A percentile compares a stretch with the other conserved stretches of the same genome.
Evolutionary conservation across 352 stramenopile genomes (phyloP).

Genomic region (Phytophthora pseudosyringae): DNA sequence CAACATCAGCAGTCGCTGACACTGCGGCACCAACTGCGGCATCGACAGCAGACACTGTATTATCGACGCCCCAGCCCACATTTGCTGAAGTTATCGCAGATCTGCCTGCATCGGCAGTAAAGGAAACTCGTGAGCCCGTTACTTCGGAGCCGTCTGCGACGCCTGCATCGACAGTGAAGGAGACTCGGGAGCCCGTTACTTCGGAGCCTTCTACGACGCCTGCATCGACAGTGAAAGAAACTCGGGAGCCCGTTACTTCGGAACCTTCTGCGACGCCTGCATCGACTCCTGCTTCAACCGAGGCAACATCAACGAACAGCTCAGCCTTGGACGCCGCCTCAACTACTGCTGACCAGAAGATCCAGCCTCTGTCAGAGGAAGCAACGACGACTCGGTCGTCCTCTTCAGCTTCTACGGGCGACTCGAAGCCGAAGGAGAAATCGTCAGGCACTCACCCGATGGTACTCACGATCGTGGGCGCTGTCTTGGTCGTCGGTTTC

Average conservation of each 20-base stretch:
- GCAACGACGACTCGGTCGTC: slow-evolving; percentile 18
- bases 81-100: slow-evolving; percentile 1
- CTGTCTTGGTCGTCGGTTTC: slow-evolving; percentile 75
- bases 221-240: slow-evolving; percentile 15
- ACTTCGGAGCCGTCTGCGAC: slow-evolving; percentile 17
- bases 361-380: slow-evolving; percentile 25
- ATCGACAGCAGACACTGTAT: slow-evolving; percentile 11
- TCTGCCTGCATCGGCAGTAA: not conserved
- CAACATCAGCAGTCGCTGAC: slow-evolving; percentile 9
- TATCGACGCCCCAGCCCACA: slow-evolving; percentile 7
- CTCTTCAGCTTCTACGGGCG: slow-evolving; percentile 18
- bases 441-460: slow-evolving; percentile 55
- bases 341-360: slow-evolving; percentile 11
- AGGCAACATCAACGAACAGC: slow-evolving; percentile 7
- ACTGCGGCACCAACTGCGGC: slow-evolving; percentile 11
- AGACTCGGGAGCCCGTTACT: slow-evolving; percentile 1
- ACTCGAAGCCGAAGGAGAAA: slow-evolving; percentile 30
- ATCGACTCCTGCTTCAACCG: slow-evolving; percentile 3
- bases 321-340: slow-evolving; percentile 16
- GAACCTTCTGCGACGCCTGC: slow-evolving; percentile 14
- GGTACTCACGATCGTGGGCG: slow-evolving; percentile 78
- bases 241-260: slow-evolving; percentile 2
- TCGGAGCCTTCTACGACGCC: slow-evolving; percentile 17
- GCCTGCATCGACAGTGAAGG: slow-evolving; percentile 14
- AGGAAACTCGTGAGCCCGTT: not conserved